Evolutionary conservation across 108 stramenopile genomes (phyloP).

Genomic region (Skeletonema menzelii): DNA sequence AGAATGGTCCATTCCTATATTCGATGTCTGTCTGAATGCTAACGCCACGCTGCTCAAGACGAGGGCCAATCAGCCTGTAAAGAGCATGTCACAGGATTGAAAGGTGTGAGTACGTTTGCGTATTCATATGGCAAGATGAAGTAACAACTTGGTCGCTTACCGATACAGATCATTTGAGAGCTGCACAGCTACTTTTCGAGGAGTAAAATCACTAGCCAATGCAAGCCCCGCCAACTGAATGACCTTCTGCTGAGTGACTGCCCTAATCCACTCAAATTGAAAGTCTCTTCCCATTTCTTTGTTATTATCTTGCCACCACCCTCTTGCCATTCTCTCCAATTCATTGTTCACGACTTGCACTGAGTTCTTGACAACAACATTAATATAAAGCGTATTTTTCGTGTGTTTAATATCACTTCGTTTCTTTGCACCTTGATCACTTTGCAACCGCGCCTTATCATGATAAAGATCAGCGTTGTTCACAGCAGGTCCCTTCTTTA

Average conservation of each 20-base stretch:
- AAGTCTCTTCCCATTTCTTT: slow-evolving; percentile 16
- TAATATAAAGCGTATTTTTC: slow-evolving; percentile 65
- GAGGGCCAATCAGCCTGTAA: slow-evolving; percentile 58
- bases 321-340: slow-evolving; percentile 69
- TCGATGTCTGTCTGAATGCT: slow-evolving; percentile 79
- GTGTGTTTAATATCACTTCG: slow-evolving; percentile 41
- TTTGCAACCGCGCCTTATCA: slow-evolving; percentile 9
- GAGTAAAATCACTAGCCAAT: slow-evolving; percentile 68
- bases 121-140: neutral
- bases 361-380: slow-evolving; percentile 81
- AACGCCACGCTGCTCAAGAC: slow-evolving; percentile 68
- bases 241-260: slow-evolving; percentile 63
- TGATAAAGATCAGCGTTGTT: neutral
- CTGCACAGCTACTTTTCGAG: slow-evolving; percentile 71
- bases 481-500: slow-evolving; percentile 71
- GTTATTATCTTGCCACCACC: slow-evolving; percentile 64
- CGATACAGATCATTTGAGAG: slow-evolving; percentile 79
- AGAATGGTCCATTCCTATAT: slow-evolving; percentile 77
- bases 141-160: slow-evolving; percentile 26
- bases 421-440: slow-evolving; percentile 20
- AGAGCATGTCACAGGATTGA: neutral
- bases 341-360: slow-evolving; percentile 75
- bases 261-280: slow-evolving; percentile 67
- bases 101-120: neutral
- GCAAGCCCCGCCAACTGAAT: slow-evolving; percentile 76